These are phyloP conservation scores for Backusella tuberculispora DNA, from an alignment of 192 early-diverging fungal genomes.

Conservation along the genomic window DNA sequence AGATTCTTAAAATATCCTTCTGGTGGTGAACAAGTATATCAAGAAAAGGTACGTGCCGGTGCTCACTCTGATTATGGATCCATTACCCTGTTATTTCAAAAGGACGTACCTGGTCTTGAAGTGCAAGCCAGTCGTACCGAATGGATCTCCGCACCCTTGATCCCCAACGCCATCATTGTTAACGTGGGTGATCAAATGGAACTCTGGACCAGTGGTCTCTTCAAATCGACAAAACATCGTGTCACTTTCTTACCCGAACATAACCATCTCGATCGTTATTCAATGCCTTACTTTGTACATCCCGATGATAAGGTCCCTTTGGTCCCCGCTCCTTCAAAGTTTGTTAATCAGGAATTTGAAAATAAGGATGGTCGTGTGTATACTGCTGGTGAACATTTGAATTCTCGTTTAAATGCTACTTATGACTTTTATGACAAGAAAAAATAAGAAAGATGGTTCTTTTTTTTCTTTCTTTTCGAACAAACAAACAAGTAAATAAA, in stretches of 20 bases:
- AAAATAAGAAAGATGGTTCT: too few species aligned
- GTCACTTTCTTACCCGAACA: slow-evolving; percentile 60
- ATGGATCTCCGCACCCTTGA: slow-evolving; percentile 66
- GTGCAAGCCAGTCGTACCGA: slow-evolving; percentile 46
- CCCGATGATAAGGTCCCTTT: slow-evolving; percentile 51
- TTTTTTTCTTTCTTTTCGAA: too few species aligned
- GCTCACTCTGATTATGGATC: slow-evolving; percentile 75
- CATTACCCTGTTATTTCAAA: slow-evolving; percentile 69
- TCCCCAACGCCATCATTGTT: slow-evolving; percentile 58
- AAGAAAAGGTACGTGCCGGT: slow-evolving; percentile 49
- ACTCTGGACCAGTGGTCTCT: slow-evolving; percentile 64
- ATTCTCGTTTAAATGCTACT: slow-evolving; percentile 42
- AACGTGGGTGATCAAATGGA: slow-evolving; percentile 68
- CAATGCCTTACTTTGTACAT: slow-evolving; percentile 67
- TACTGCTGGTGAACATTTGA: slow-evolving; percentile 58
- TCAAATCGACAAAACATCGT: slow-evolving; percentile 66
- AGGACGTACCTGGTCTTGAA: slow-evolving; percentile 62
- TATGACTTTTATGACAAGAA: slow-evolving; percentile 34
- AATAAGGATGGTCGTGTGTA: slow-evolving; percentile 41
- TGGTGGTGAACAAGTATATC: slow-evolving; percentile 40
- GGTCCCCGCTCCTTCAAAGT: slow-evolving; percentile 48
- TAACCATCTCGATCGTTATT: slow-evolving; percentile 54
- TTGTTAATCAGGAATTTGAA: slow-evolving; percentile 33
- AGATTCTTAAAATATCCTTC: slow-evolving; percentile 68
- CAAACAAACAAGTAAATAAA: background rate